Conservation (phyloP, 345 rosid species). For the Camelina sativa region DNA sequence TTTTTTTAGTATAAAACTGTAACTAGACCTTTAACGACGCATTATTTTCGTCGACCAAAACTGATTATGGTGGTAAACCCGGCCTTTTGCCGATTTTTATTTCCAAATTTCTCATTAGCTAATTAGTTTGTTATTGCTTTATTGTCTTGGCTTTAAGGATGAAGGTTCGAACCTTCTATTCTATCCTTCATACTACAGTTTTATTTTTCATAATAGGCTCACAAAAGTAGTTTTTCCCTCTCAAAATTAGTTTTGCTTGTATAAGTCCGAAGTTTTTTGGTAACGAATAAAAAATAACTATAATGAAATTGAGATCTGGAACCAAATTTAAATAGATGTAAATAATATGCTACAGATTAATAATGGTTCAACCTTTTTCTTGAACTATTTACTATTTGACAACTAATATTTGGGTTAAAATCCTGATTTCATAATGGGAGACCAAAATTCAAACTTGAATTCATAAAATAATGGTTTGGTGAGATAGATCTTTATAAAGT, state of each 20-base stretch:
- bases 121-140: no score
- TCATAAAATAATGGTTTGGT: slow-evolving; percentile 3
- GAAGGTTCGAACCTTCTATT: no score
- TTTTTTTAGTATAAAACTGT: neutral
- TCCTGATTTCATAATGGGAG: slow-evolving; percentile 10
- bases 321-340: neutral
- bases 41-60: no score
- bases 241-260: no score
- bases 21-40: neutral
- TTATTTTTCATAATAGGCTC: no score
- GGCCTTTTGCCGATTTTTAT: no score
- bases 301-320: neutral
- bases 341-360: neutral
- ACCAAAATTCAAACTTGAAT: neutral
- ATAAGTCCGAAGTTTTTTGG: neutral
- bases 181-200: no score
- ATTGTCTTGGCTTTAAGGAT: no score
- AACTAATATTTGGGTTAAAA: slow-evolving; percentile 7
- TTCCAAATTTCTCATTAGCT: no score
- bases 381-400: neutral
- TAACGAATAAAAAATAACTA: neutral
- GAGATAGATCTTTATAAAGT: slow-evolving; percentile 4
- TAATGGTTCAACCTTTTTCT: neutral
- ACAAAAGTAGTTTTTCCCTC: no score
- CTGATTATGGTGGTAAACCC: no score